Percentiles rank a stretch among this genome's conserved stretches.
Conservation (phyloP, 2,329 filamentous ascomycete genomes). For the Chaetoscypha palmicola region DNA sequence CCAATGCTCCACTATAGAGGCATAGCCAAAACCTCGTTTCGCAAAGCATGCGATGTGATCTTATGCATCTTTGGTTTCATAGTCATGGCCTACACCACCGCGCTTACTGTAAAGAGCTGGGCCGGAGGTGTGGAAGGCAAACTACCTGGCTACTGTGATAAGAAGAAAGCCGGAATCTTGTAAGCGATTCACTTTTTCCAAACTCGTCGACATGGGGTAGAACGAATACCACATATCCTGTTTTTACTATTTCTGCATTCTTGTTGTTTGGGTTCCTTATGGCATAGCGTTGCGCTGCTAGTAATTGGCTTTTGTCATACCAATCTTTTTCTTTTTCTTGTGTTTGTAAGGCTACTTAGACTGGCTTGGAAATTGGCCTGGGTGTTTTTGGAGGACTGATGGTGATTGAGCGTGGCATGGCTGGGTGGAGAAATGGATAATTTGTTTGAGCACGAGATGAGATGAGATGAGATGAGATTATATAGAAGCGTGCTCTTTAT, state of each 20-base stretch:
- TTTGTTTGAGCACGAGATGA: no score
- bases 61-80: conserved; percentile 77
- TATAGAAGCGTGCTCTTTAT: no score
- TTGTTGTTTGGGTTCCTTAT: background rate
- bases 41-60: conserved; percentile 63
- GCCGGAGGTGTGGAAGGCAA: conserved; percentile 48
- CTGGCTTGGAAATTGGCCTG: no score
- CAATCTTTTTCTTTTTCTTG: no score
- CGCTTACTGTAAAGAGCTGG: conserved; percentile 83
- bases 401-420: no score
- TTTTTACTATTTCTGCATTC: background rate
- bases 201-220: no score
- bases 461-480: no score
- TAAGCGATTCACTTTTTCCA: background rate
- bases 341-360: no score
- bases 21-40: conserved; percentile 61
- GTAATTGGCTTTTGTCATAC: background rate
- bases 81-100: conserved; percentile 89
- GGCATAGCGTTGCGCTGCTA: background rate
- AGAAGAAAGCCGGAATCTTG: conserved; percentile 12
- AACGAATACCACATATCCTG: background rate
- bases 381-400: no score
- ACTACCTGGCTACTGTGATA: conserved; percentile 58
- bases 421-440: no score
- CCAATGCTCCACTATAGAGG: conserved; percentile 83